phyloP scores from a whole-genome alignment of 768 basidiomycete genomes.

The Boletus sp. region DNA sequence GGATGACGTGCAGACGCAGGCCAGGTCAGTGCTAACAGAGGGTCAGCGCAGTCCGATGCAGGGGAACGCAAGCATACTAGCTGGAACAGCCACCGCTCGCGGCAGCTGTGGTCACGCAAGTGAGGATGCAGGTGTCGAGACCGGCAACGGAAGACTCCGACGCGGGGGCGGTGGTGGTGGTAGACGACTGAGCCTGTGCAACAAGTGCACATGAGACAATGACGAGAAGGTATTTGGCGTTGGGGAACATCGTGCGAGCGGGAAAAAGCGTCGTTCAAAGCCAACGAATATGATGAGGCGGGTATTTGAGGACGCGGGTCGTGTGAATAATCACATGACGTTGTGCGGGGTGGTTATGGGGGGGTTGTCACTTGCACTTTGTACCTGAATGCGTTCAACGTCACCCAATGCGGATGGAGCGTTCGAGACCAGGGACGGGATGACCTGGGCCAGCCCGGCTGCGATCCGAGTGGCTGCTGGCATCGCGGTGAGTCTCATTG shows the following conservation, averaged over 20 bases:
- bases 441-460: too few relatives aligned
- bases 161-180: neutral
- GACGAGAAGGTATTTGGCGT: slow-evolving; percentile 19
- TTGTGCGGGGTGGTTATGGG: neutral
- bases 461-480: too few relatives aligned
- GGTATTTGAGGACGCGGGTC: slow-evolving; percentile 16
- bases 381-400: too few relatives aligned
- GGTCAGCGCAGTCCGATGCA: neutral
- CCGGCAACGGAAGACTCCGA: slow-evolving; percentile 5
- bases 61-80: slow-evolving; percentile 10
- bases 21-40: slow-evolving; percentile 33
- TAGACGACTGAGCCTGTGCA: slow-evolving; percentile 23
- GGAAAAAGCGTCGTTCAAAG: neutral
- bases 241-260: slow-evolving; percentile 12
- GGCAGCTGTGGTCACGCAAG: slow-evolving; percentile 5
- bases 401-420: neutral
- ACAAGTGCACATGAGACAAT: slow-evolving; percentile 15
- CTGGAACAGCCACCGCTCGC: neutral
- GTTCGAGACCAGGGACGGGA: slow-evolving; percentile 4
- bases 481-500: too few relatives aligned
- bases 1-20: slow-evolving; percentile 38
- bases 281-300: neutral
- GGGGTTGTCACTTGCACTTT: neutral
- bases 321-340: slow-evolving; percentile 14
- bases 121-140: slow-evolving; percentile 6